Conservation (phyloP, 345 rosid species). For the Moringa oleifera region DNA sequence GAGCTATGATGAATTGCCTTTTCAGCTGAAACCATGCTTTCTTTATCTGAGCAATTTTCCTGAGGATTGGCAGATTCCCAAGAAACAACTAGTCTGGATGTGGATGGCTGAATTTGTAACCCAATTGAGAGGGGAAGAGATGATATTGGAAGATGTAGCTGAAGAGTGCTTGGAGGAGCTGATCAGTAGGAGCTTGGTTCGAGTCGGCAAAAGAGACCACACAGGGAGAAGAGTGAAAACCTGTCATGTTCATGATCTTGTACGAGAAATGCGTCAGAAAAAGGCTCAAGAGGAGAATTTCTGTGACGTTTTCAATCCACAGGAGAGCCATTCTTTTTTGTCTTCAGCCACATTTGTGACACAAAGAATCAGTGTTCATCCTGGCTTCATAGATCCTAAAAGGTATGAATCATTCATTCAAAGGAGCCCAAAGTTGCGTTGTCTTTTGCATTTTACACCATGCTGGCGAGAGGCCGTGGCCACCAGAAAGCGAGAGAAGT, state of each 20-base stretch:
- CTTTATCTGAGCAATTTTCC: conserved; percentile 29
- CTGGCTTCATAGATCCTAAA: not conserved
- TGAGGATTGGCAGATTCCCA: conserved; percentile 4
- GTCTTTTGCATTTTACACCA: not conserved
- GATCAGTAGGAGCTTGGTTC: not conserved
- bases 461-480: not conserved
- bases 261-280: conserved; percentile 6
- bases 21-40: conserved; percentile 26
- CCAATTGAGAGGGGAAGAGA: not conserved
- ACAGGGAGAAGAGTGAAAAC: not conserved
- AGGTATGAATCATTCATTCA: not conserved
- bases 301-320: not conserved
- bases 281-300: conserved; percentile 11
- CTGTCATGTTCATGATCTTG: not conserved
- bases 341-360: not conserved
- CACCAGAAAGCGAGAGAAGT: too few relatives aligned
- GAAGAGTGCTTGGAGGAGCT: conserved; percentile 10
- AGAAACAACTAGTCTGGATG: not conserved
- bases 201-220: not conserved
- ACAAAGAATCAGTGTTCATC: conserved; percentile 8
- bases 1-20: conserved; percentile 33
- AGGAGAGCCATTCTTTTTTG: not conserved
- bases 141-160: not conserved
- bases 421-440: not conserved
- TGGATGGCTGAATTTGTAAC: conserved; percentile 18